Evolutionary conservation across 2,329 filamentous ascomycete species (phyloP).

Genomic region (Pseudogymnoascus sp.): DNA sequence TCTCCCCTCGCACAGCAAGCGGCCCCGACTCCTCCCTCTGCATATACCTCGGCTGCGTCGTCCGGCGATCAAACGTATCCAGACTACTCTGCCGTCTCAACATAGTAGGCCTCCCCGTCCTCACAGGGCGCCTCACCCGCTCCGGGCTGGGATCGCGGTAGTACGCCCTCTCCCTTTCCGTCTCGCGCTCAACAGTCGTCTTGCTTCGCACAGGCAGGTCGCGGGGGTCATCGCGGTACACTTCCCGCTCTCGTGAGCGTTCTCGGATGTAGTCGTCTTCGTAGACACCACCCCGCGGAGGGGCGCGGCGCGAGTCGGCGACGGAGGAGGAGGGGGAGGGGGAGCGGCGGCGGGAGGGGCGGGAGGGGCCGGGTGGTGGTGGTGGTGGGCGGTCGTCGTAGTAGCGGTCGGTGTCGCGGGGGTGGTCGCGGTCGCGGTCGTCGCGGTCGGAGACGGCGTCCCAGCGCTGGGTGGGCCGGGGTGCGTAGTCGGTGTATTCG

Average conservation of each 20-base stretch:
- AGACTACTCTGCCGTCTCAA: constrained; percentile 79
- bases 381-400: not conserved
- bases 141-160: not conserved
- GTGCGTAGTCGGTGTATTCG: not conserved
- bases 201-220: not conserved
- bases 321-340: not conserved
- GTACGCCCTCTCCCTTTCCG: not conserved
- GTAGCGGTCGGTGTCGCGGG: no score
- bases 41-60: constrained; percentile 39
- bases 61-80: constrained; percentile 79
- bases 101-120: constrained; percentile 53
- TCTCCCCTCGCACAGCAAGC: constrained; percentile 40
- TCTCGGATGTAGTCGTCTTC: not conserved
- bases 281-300: not conserved
- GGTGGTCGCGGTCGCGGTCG: not conserved
- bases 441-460: not conserved
- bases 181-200: not conserved
- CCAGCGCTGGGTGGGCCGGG: not conserved
- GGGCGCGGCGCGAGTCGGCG: no score
- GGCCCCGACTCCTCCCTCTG: constrained; percentile 52
- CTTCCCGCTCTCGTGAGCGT: not conserved
- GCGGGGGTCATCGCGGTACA: not conserved
- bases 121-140: not conserved
- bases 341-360: not conserved
- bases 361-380: not conserved